phyloP scores from a whole-genome alignment of 768 basidiomycete genomes.

The Floccularia luteovirens region DNA sequence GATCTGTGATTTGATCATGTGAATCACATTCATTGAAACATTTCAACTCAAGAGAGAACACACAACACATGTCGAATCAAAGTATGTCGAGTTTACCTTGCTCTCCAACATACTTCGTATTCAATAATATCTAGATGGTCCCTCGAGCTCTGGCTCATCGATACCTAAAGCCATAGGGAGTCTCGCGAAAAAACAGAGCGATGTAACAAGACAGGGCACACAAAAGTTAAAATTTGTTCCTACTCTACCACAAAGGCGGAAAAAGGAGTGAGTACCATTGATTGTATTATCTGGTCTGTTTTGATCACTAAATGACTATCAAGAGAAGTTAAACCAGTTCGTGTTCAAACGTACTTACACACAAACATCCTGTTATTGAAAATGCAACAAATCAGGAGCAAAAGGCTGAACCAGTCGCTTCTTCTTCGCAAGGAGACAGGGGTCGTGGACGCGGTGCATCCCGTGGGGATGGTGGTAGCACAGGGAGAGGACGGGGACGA shows the following conservation, averaged over 20 bases:
- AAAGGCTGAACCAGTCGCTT: constrained; percentile 21
- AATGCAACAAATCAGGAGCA: constrained; percentile 32
- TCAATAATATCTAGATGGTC: no score
- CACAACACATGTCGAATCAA: no score
- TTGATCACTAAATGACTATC: constrained; percentile 2
- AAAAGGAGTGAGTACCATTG: constrained; percentile 60
- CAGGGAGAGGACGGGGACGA: constrained; percentile 47
- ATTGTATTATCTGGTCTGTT: constrained; percentile 6
- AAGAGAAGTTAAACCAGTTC: constrained; percentile 62
- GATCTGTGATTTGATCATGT: no score
- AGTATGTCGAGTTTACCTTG: no score
- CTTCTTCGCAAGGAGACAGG: constrained; percentile 19
- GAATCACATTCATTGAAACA: no score
- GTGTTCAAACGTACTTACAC: constrained; percentile 11
- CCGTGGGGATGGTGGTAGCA: constrained; percentile 37
- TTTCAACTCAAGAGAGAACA: no score
- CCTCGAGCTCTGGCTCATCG: no score
- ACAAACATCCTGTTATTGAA: not conserved
- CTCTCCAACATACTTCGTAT: no score
- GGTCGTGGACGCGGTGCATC: constrained; percentile 42
- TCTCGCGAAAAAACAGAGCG: constrained; percentile 63
- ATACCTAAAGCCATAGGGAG: constrained; percentile 65
- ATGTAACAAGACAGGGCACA: constrained; percentile 67
- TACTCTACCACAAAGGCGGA: constrained; percentile 65
- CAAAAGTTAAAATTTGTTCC: constrained; percentile 80